Evolutionary conservation across 768 basidiomycete species (phyloP).

Genomic region (Daedaleopsis nitida): DNA sequence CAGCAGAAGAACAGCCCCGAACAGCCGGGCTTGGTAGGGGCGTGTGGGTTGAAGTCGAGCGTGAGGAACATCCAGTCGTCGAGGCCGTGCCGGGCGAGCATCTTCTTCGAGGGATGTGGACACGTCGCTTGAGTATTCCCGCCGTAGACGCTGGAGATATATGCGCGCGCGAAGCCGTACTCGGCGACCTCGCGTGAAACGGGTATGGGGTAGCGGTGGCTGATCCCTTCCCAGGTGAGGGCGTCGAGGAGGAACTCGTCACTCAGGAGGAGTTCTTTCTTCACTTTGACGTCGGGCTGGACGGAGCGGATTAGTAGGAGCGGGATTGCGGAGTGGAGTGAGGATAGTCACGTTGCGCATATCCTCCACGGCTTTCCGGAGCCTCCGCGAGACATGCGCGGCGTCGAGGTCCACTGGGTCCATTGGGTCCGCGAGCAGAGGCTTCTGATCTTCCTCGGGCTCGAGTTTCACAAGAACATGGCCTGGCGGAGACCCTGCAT

Average conservation of each 20-base stretch:
- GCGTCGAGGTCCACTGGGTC: not conserved
- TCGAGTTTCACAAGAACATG: not conserved
- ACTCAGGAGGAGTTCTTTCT: constrained; percentile 1
- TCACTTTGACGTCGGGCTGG: constrained; percentile 5
- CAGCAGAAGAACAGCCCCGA: not conserved
- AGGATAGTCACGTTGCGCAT: not conserved
- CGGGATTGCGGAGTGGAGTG: not conserved
- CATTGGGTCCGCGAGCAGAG: not conserved
- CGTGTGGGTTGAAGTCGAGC: not conserved
- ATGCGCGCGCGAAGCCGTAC: not conserved
- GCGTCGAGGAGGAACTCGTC: constrained; percentile 5
- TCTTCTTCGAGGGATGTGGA: not conserved
- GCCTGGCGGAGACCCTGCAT: not conserved
- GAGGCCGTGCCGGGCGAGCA: not conserved
- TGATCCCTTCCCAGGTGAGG: constrained; percentile 5
- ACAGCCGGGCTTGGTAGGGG: not conserved
- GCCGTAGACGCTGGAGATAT: constrained; percentile 2
- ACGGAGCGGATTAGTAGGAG: not conserved
- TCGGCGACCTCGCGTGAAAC: not conserved
- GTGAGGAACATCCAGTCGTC: not conserved
- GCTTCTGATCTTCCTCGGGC: not conserved
- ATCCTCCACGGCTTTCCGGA: not conserved
- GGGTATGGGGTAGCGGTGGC: not conserved
- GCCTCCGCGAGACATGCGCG: not conserved
- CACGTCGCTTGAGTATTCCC: not conserved